Percentiles rank a stretch among this genome's conserved stretches.
These are phyloP conservation scores for Pseudevernia furfuracea DNA, from an alignment of 495 filamentous ascomycete species.

Conservation along the genomic window DNA sequence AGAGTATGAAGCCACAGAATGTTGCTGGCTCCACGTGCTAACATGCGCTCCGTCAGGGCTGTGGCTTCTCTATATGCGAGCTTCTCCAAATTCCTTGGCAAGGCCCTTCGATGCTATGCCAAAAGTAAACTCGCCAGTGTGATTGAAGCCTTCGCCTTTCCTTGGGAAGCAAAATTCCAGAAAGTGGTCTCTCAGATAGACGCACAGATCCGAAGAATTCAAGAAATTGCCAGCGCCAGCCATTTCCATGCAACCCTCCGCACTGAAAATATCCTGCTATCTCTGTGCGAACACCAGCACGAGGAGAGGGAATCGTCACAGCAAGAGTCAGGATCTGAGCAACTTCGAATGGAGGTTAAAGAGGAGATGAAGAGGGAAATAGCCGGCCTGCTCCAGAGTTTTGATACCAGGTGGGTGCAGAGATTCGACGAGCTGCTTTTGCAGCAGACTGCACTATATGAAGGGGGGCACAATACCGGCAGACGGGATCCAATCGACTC, in stretches of 20 bases:
- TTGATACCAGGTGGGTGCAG: conserved; percentile 14
- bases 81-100: conserved; percentile 22
- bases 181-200: conserved; percentile 13
- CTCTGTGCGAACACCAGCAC: conserved; percentile 8
- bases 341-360: conserved; percentile 13
- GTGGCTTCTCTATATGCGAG: conserved; percentile 19
- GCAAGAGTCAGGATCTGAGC: neutral
- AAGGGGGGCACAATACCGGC: neutral
- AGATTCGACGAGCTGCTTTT: conserved; percentile 19
- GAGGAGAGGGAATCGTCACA: conserved; percentile 10
- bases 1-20: neutral
- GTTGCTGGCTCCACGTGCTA: neutral
- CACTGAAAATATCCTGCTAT: conserved; percentile 10
- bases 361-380: conserved; percentile 17
- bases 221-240: conserved; percentile 16
- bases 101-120: conserved; percentile 19
- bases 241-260: conserved; percentile 12
- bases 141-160: conserved; percentile 17
- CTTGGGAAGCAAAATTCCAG: conserved; percentile 22
- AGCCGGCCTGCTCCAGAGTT: conserved; percentile 5
- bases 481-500: neutral
- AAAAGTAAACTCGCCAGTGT: conserved; percentile 15
- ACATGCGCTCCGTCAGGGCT: neutral
- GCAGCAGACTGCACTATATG: conserved; percentile 6
- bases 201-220: conserved; percentile 14